Base-by-base conservation (phyloP, 305 asterid species). In the Salvia sclarea region DNA sequence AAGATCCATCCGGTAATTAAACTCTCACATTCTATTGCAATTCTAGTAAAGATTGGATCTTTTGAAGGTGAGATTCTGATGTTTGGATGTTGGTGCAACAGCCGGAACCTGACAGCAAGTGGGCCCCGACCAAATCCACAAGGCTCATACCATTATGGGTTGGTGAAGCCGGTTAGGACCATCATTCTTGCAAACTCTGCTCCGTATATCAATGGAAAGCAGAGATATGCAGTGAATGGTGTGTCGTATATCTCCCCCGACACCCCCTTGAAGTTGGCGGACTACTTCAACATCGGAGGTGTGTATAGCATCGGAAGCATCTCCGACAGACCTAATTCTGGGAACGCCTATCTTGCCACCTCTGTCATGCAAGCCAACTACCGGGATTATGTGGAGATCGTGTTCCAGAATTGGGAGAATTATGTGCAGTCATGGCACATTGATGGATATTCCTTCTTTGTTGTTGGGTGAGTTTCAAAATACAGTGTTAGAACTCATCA, bases 121-220 rank as follows among this genome's bases (percentile, higher is more conserved):
- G 96, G 93, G 17, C 97, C 98, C 6, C 84, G 97, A 62, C 97
- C 96, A 2, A 94, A 94, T 50, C 97, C 98, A 20, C 98, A 94
- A 76, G 98, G 98, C 41, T 94, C 98, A 0, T 94, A 91, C 83
- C 98, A 89, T 63, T 94, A 94, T 11, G 96, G 98, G 35, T 20
- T 80, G 90, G 85, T 89, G 84, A 89, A 87, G 80, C 87, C 92
- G 1, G 72, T 85, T 1, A 83, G 80, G 43, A 94, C 97, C 56
- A 83, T 94, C 61, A 75, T 94, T 55, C 90, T 91, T 72, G 96
- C 96, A 28, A 94, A 94, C 84, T 87, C 99, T 48, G 96, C 95
- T 59, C 88, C 89, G 0, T 76, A 62, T 30, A 89, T 94, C 28
- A 87, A 94, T 2, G 96, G 93, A 8, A 89, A 89, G 77, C 90